Percentiles rank a stretch among this genome's conserved stretches.
These are phyloP conservation scores for Phytophthora pistaciae DNA, from an alignment of 352 stramenopile genomes.

Conservation along the genomic window DNA sequence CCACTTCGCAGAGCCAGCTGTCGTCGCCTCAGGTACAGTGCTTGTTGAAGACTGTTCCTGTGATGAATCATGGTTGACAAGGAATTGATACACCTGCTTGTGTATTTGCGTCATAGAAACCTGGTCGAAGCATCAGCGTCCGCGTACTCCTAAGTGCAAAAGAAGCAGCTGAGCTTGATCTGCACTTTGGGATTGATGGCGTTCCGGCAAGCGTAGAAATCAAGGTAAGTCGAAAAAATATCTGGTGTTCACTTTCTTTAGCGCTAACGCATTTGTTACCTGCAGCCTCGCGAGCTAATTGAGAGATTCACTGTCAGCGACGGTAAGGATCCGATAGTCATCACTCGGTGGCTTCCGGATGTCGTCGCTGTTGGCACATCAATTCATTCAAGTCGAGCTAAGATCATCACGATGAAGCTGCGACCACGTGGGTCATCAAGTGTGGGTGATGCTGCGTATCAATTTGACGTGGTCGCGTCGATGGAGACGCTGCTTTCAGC, in stretches of 20 bases:
- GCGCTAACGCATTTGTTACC: background rate
- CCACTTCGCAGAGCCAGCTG: conserved; percentile 29
- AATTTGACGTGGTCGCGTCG: conserved; percentile 49
- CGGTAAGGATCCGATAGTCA: conserved; percentile 43
- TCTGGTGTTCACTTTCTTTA: background rate
- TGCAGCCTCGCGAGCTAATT: conserved; percentile 60
- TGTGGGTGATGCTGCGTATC: conserved; percentile 60
- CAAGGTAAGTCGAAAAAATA: conserved; percentile 49
- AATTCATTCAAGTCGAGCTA: conserved; percentile 57
- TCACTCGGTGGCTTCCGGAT: conserved; percentile 58
- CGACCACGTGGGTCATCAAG: conserved; percentile 31
- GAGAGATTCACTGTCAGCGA: conserved; percentile 49
- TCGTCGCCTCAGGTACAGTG: conserved; percentile 25
- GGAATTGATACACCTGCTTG: background rate
- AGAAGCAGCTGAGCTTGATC: conserved; percentile 64
- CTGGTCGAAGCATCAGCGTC: conserved; percentile 39
- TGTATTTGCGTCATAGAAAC: conserved; percentile 15
- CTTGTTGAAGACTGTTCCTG: background rate
- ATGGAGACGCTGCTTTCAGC: conserved; percentile 52
- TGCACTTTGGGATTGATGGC: conserved; percentile 75
- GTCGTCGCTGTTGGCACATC: conserved; percentile 64
- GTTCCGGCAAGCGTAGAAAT: conserved; percentile 64
- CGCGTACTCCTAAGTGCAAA: conserved; percentile 70
- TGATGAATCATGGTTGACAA: background rate
- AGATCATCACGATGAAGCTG: conserved; percentile 68